Evolutionary conservation across 495 filamentous ascomycete species (phyloP).

Genomic region (Podospora pseudocomata): DNA sequence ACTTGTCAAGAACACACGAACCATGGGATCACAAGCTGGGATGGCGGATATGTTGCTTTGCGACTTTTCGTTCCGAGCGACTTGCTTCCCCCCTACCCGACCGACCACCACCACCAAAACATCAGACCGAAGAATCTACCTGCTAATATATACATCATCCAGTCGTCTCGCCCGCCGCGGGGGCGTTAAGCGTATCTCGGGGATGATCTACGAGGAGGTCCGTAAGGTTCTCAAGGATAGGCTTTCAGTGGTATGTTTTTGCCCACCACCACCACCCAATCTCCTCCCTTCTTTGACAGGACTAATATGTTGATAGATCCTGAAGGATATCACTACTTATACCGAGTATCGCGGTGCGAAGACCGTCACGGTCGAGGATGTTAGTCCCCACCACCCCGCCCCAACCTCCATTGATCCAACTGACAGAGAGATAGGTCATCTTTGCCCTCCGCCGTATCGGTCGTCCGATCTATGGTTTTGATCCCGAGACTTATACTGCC

Average conservation of each 20-base stretch:
- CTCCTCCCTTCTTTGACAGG: not conserved
- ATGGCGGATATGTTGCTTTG: too few relatives aligned
- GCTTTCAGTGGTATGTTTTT: slow-evolving; percentile 47
- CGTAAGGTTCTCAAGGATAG: slow-evolving; percentile 51
- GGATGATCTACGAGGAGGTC: slow-evolving; percentile 65
- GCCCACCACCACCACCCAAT: not conserved
- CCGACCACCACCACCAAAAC: not conserved
- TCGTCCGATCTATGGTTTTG: slow-evolving; percentile 51
- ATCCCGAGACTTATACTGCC: slow-evolving; percentile 26
- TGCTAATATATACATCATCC: not conserved
- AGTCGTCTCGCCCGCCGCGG: slow-evolving; percentile 78
- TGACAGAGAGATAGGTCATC: slow-evolving; percentile 50
- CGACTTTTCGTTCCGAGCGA: not conserved
- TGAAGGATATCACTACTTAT: slow-evolving; percentile 49
- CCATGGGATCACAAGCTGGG: too few relatives aligned
- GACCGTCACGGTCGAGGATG: slow-evolving; percentile 63
- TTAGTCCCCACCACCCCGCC: slow-evolving; percentile 31
- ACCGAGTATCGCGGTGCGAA: slow-evolving; percentile 51
- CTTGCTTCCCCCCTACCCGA: too few relatives aligned
- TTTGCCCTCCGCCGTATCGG: slow-evolving; percentile 52
- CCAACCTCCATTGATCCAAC: not conserved
- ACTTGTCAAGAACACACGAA: too few relatives aligned
- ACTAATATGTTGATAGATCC: slow-evolving; percentile 44
- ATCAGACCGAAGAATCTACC: not conserved
- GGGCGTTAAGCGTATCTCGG: slow-evolving; percentile 70